phyloP scores from a whole-genome alignment of 2,329 filamentous ascomycete genomes.

The Calonectria hawksworthii region DNA sequence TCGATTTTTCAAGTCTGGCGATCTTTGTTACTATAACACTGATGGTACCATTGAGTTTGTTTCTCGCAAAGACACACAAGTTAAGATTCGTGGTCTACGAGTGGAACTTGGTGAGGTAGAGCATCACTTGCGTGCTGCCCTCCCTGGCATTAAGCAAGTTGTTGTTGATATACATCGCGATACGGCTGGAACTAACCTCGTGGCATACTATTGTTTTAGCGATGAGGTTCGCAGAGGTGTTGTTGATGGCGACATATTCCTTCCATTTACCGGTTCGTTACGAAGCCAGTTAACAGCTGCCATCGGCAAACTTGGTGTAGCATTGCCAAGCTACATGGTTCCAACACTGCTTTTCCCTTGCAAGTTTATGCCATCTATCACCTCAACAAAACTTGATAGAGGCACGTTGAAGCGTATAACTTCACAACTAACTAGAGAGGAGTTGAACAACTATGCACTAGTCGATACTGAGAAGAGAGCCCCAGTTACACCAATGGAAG shows the following conservation, averaged over 20 bases:
- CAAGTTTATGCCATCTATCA: constrained; percentile 26
- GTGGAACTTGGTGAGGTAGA: not conserved
- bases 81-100: not conserved
- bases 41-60: constrained; percentile 1
- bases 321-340: constrained; percentile 35
- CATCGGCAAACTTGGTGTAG: not conserved
- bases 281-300: not conserved
- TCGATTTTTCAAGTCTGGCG: constrained; percentile 4
- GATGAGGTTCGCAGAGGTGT: too few relatives aligned
- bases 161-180: constrained; percentile 12
- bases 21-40: not conserved
- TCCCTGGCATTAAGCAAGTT: not conserved
- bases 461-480: not conserved
- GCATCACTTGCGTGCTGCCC: not conserved
- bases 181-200: not conserved
- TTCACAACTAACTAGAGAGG: constrained; percentile 19
- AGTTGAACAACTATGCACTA: not conserved
- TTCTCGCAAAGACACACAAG: not conserved
- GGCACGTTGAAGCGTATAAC: not conserved
- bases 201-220: too few relatives aligned
- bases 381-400: constrained; percentile 34
- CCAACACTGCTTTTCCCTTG: constrained; percentile 34
- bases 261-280: not conserved
- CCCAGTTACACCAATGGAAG: not conserved
- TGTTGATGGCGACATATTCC: not conserved